Conservation (phyloP, 495 filamentous ascomycete species). For the Pseudoneurospora amorphoporcata region DNA sequence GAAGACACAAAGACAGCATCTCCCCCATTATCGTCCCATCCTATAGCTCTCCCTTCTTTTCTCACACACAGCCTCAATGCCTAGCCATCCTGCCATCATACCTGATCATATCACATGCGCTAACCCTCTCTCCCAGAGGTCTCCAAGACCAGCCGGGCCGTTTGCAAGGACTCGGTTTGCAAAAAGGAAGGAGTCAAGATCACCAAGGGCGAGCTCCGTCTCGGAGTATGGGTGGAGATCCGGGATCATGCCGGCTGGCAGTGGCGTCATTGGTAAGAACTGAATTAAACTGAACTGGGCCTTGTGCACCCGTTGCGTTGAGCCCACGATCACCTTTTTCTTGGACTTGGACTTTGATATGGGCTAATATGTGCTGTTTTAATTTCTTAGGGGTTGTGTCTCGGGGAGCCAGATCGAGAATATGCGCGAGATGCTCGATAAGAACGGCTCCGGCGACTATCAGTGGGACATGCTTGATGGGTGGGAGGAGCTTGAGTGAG, state of each 20-base stretch:
- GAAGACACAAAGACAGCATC: background rate
- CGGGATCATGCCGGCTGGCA: slow-evolving; percentile 38
- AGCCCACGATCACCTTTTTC: slow-evolving; percentile 1
- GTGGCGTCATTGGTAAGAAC: slow-evolving; percentile 70
- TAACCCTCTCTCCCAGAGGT: slow-evolving; percentile 41
- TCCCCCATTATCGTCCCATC: background rate
- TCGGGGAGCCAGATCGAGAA: slow-evolving; percentile 54
- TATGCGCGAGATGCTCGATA: slow-evolving; percentile 35
- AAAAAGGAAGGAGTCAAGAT: slow-evolving; percentile 57
- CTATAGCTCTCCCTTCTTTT: background rate
- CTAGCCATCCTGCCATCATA: background rate
- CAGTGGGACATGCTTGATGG: slow-evolving; percentile 50
- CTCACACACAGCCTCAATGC: background rate
- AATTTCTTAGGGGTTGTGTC: slow-evolving; percentile 59
- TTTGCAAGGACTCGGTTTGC: slow-evolving; percentile 58
- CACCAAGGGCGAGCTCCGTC: slow-evolving; percentile 61
- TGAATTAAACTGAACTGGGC: background rate
- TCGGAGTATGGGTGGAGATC: slow-evolving; percentile 55
- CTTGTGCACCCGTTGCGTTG: background rate
- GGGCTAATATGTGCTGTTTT: background rate
- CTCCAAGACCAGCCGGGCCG: slow-evolving; percentile 49
- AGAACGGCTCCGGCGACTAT: slow-evolving; percentile 23
- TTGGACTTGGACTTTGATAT: background rate
- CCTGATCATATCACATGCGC: background rate
- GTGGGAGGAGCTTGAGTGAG: slow-evolving; percentile 54